phyloP scores from a whole-genome alignment of 2,329 filamentous ascomycete genomes.

The Aspergillus latus region DNA sequence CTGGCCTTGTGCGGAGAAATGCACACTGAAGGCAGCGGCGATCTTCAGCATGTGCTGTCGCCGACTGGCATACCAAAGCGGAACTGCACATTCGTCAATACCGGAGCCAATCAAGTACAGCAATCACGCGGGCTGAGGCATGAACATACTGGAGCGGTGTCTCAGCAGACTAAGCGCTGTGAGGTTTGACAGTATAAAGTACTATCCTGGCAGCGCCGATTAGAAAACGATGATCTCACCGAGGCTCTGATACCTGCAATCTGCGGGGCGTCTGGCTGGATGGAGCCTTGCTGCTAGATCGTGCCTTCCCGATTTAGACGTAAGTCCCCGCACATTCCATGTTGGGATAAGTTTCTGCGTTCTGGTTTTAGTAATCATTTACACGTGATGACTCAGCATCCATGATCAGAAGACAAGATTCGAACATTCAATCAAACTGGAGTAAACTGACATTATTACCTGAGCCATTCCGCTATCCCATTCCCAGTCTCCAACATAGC shows the following conservation, averaged over 20 bases:
- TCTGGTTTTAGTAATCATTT: background rate
- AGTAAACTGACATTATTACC: background rate
- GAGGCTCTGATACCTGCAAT: background rate
- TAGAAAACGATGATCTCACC: background rate
- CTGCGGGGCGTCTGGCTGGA: background rate
- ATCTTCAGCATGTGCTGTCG: background rate
- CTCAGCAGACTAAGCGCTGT: background rate
- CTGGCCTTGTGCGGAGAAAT: conserved; percentile 2
- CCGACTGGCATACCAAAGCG: background rate
- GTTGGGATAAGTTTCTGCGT: background rate
- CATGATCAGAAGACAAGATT: background rate
- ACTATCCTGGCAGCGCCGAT: background rate
- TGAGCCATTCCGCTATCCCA: no score
- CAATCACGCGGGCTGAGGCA: background rate
- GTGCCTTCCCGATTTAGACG: background rate
- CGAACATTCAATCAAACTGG: background rate
- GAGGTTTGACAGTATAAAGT: background rate
- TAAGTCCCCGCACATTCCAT: background rate
- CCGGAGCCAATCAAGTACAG: background rate
- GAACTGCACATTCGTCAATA: background rate
- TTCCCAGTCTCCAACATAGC: background rate
- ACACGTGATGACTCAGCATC: background rate
- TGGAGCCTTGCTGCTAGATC: background rate
- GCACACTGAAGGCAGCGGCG: background rate
- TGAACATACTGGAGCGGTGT: background rate